Evolutionary conservation across 2,329 filamentous ascomycete species (phyloP).

Genomic region (Scorias spongiosa): DNA sequence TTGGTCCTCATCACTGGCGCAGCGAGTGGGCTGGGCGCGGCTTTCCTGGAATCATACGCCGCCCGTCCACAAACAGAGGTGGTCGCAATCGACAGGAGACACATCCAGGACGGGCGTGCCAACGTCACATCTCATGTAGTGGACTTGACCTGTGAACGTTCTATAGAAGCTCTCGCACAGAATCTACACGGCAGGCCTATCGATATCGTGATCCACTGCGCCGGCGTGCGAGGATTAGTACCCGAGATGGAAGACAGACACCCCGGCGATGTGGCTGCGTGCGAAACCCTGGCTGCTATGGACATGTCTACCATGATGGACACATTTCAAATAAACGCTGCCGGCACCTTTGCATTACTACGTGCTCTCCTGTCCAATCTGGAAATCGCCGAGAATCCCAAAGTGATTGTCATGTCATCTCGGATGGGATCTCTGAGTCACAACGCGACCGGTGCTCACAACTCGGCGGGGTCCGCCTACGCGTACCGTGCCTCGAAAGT

Average conservation of each 20-base stretch:
- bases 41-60: slow-evolving; percentile 18
- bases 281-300: slow-evolving; percentile 28
- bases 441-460: slow-evolving; percentile 16
- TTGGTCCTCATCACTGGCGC: slow-evolving; percentile 23
- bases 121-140: slow-evolving; percentile 11
- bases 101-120: slow-evolving; percentile 3
- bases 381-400: slow-evolving; percentile 7
- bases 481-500: slow-evolving; percentile 34
- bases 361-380: slow-evolving; percentile 24
- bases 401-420: slow-evolving; percentile 28
- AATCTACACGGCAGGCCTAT: slow-evolving; percentile 14
- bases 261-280: slow-evolving; percentile 22
- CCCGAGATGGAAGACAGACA: slow-evolving; percentile 11
- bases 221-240: slow-evolving; percentile 31
- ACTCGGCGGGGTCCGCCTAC: slow-evolving; percentile 25
- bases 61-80: slow-evolving; percentile 10
- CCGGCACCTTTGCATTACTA: slow-evolving; percentile 27
- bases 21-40: slow-evolving; percentile 23
- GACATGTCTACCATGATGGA: slow-evolving; percentile 22
- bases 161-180: slow-evolving; percentile 11
- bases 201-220: slow-evolving; percentile 28
- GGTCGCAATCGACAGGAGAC: slow-evolving; percentile 18
- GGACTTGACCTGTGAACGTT: slow-evolving; percentile 15
- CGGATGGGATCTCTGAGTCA: slow-evolving; percentile 29
- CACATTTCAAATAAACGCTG: slow-evolving; percentile 28